Conservation (phyloP, 1,284 basidiomycete genomes). For the Fomitopsis betulina region DNA sequence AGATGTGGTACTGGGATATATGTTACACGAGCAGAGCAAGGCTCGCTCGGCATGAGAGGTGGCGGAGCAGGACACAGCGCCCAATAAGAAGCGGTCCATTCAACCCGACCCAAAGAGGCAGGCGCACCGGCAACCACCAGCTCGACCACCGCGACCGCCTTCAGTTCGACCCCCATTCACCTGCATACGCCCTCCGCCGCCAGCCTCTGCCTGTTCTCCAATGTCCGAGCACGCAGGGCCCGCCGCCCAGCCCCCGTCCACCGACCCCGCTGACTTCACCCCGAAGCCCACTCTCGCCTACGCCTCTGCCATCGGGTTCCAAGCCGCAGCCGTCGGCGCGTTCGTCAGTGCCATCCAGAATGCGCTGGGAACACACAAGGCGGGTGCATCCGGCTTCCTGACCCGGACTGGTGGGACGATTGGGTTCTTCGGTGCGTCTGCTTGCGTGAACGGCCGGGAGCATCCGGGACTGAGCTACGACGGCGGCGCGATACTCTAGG, state of each 20-base stretch:
- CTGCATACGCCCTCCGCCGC: not conserved
- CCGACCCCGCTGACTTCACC: constrained; percentile 36
- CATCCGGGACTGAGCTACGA: constrained; percentile 9
- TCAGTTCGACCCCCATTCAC: not conserved
- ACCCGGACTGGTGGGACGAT: constrained; percentile 78
- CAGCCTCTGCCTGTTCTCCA: constrained; percentile 13
- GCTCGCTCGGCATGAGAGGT: not conserved
- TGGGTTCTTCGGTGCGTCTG: constrained; percentile 71
- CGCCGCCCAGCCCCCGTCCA: constrained; percentile 7
- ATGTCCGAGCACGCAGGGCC: constrained; percentile 23
- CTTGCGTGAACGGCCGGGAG: not conserved
- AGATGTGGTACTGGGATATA: not conserved
- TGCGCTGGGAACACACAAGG: constrained; percentile 74
- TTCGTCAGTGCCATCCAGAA: constrained; percentile 84
- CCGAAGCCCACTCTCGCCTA: constrained; percentile 55
- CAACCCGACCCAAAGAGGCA: constrained; percentile 3
- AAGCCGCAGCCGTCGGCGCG: constrained; percentile 71
- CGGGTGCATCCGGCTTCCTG: constrained; percentile 85
- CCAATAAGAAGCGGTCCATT: not conserved
- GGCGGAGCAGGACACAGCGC: not conserved
- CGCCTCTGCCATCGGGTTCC: constrained; percentile 60
- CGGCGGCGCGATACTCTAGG: constrained; percentile 40
- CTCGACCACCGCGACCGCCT: constrained; percentile 1
- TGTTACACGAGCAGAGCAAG: not conserved
- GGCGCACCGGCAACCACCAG: not conserved